Evolutionary conservation across 2,329 filamentous ascomycete genomes (phyloP).

Genomic region (Penicillium sp.): DNA sequence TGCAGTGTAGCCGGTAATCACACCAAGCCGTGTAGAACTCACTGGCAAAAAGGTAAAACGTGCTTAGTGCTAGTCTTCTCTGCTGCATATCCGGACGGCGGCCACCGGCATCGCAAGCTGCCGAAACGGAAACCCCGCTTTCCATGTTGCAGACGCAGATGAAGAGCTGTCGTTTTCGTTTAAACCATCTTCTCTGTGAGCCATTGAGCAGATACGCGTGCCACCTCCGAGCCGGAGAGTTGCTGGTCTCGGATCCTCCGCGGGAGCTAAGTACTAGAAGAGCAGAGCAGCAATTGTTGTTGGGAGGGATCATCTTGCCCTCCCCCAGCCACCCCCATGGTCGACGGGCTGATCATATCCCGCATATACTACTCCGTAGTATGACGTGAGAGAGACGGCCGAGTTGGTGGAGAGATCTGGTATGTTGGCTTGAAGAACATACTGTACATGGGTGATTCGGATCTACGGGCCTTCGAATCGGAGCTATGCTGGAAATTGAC

Average conservation of each 20-base stretch:
- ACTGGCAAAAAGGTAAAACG: conserved; percentile 3
- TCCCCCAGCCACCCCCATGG: not conserved
- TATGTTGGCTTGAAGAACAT: not conserved
- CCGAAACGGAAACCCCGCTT: conserved; percentile 2
- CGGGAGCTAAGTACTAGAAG: not conserved
- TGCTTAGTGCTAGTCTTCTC: not conserved
- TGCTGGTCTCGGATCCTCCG: not conserved
- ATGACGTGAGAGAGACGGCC: not conserved
- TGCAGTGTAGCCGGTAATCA: not conserved
- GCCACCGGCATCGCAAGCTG: conserved; percentile 6
- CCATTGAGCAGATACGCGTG: not conserved
- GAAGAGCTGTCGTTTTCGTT: conserved; percentile 3
- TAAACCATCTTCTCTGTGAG: not conserved
- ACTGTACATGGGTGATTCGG: not conserved
- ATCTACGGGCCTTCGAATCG: not conserved
- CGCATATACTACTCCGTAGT: not conserved
- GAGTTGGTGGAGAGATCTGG: not conserved
- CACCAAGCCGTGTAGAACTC: not conserved
- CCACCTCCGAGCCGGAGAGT: not conserved
- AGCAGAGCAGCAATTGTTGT: not conserved
- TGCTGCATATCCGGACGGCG: conserved; percentile 1
- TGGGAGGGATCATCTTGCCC: not conserved
- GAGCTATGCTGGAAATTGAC: not conserved
- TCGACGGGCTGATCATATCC: not conserved
- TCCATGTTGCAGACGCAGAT: not conserved